These are phyloP conservation scores for Kurtzmaniella quercitrusa DNA, from an alignment of 1,139 yeast species.

Conservation along the genomic window DNA sequence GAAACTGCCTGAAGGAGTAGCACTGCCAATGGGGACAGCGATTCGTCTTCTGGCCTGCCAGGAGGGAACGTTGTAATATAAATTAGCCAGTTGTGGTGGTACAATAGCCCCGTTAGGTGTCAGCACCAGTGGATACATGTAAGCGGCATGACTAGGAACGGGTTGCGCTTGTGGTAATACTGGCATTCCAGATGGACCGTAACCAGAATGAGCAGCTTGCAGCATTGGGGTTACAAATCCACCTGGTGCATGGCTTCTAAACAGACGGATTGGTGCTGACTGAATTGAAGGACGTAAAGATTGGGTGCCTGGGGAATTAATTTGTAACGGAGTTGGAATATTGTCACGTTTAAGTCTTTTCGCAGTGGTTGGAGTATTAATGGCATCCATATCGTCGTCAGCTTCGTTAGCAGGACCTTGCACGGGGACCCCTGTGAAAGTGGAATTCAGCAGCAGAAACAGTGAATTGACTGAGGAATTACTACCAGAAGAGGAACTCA, in stretches of 20 bases:
- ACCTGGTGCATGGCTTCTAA: conserved; percentile 8
- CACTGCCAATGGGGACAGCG: conserved; percentile 1
- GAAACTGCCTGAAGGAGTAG: background rate
- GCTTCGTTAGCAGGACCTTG: background rate
- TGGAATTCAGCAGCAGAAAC: conserved; percentile 1
- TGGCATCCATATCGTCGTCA: conserved; percentile 16
- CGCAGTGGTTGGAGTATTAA: conserved; percentile 20
- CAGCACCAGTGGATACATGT: background rate
- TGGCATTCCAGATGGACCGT: background rate
- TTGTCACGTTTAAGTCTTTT: conserved; percentile 43
- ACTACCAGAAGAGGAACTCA: conserved; percentile 4
- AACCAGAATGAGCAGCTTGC: background rate
- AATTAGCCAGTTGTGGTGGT: background rate
- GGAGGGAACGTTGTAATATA: conserved; percentile 1
- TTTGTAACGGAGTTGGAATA: conserved; percentile 42
- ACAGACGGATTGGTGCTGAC: conserved; percentile 40
- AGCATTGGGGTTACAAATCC: background rate
- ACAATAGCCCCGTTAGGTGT: background rate
- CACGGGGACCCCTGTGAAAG: background rate
- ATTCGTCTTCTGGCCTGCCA: conserved; percentile 3
- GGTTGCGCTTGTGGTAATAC: conserved; percentile 4
- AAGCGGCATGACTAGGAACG: no score
- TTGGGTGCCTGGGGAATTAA: conserved; percentile 14
- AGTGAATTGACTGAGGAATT: background rate
- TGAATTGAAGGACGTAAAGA: conserved; percentile 29